These are phyloP conservation scores for Fraxinus albicans DNA, from an alignment of 305 asterid genomes.

Conservation along the genomic window DNA sequence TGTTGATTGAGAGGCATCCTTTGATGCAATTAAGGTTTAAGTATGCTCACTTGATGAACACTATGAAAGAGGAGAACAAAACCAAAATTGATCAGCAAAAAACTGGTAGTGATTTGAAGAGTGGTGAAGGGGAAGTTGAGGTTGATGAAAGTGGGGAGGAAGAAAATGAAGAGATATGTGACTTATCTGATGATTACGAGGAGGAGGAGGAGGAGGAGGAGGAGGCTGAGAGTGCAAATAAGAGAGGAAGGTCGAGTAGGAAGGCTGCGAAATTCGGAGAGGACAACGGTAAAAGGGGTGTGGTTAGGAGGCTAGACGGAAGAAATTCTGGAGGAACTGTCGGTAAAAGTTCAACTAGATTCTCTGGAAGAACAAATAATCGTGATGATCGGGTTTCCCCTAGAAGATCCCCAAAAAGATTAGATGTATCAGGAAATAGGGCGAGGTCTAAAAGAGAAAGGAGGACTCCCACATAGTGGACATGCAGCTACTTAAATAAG, in stretches of 20 bases:
- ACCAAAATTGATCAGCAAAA: conserved; percentile 28
- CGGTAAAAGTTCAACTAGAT: conserved; percentile 1
- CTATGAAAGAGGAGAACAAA: conserved; percentile 43
- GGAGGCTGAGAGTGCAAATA: conserved; percentile 21
- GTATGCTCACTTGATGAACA: conserved; percentile 62
- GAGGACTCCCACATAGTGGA: background rate
- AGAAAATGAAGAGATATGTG: conserved; percentile 37
- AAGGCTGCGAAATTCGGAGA: conserved; percentile 27
- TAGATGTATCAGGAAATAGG: conserved; percentile 12
- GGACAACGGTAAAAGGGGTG: conserved; percentile 24
- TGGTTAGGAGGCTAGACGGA: conserved; percentile 25
- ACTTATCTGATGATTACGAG: conserved; percentile 32
- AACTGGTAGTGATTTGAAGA: conserved; percentile 31
- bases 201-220: conserved; percentile 23
- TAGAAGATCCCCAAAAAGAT: conserved; percentile 22
- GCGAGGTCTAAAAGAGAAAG: background rate
- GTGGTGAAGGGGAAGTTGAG: conserved; percentile 26
- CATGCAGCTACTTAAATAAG: background rate
- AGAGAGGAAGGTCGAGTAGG: conserved; percentile 30
- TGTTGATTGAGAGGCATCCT: conserved; percentile 57
- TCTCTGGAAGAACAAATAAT: conserved; percentile 6
- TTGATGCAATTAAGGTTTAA: conserved; percentile 67
- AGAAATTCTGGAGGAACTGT: conserved; percentile 2
- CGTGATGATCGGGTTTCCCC: conserved; percentile 22
- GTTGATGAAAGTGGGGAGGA: conserved; percentile 33